Evolutionary conservation across 345 rosid species (phyloP).

Genomic region (Euphorbia lathyris): DNA sequence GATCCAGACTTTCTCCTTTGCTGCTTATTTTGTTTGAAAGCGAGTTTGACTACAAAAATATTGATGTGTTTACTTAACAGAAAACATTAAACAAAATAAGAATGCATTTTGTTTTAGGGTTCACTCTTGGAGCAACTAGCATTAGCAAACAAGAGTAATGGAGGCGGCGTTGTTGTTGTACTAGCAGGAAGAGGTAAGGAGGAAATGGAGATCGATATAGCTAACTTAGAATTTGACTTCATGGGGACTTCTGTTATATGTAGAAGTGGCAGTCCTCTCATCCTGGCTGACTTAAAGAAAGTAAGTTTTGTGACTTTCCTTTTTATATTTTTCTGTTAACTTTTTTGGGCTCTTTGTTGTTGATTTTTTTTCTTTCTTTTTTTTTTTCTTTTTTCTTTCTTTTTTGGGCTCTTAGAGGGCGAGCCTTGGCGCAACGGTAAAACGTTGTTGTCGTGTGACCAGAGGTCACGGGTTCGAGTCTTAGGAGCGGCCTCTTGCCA

Average conservation of each 20-base stretch:
- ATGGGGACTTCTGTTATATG: conserved; percentile 93
- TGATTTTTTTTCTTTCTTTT: too few species aligned
- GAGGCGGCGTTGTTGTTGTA: conserved; percentile 85
- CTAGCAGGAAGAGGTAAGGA: conserved; percentile 91
- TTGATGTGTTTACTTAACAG: background rate
- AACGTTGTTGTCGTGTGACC: too few species aligned
- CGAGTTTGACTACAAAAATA: background rate
- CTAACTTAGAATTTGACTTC: conserved; percentile 81
- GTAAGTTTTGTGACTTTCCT: conserved; percentile 23
- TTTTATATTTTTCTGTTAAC: background rate
- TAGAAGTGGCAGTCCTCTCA: conserved; percentile 91
- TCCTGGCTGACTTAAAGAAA: conserved; percentile 86
- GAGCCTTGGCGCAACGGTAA: too few species aligned
- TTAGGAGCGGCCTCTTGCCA: too few species aligned
- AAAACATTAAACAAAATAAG: conserved; percentile 8
- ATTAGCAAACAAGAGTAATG: conserved; percentile 85
- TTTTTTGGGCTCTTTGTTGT: background rate
- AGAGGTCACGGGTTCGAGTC: too few species aligned
- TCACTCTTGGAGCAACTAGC: conserved; percentile 92
- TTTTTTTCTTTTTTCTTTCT: too few species aligned
- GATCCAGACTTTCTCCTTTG: background rate
- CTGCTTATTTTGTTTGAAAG: background rate
- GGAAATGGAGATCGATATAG: conserved; percentile 90
- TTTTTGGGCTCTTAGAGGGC: too few species aligned
- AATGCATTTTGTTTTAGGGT: conserved; percentile 47